Percentiles rank a stretch among this genome's conserved stretches.
Evolutionary conservation across 139 green algal species (phyloP).

Genomic region (Auxenochlorella pyrenoidosa): DNA sequence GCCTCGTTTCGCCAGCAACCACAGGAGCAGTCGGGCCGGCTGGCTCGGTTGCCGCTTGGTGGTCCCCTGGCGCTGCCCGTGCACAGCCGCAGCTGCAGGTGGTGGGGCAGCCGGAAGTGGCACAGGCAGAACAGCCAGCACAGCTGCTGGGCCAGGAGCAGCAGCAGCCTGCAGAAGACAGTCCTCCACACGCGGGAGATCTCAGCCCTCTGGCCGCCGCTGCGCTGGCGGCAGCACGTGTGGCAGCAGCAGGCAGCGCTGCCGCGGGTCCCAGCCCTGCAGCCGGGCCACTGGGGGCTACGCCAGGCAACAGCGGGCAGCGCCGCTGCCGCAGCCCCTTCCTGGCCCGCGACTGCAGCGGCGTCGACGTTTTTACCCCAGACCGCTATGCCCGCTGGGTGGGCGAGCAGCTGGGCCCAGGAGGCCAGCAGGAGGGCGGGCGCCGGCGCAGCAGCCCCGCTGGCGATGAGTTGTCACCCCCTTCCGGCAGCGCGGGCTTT

Average conservation of each 20-base stretch:
- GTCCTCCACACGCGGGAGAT: background rate
- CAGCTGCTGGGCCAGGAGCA: no score
- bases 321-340: constrained; percentile 24
- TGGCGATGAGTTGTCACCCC: background rate
- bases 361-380: background rate
- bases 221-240: background rate
- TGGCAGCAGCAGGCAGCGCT: background rate
- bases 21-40: background rate
- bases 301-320: background rate
- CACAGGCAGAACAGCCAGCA: no score
- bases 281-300: background rate
- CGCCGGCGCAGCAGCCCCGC: background rate
- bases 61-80: background rate
- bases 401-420: background rate
- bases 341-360: constrained; percentile 20
- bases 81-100: background rate
- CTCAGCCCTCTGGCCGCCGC: background rate
- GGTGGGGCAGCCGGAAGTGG: background rate
- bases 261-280: background rate
- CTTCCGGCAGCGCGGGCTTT: background rate
- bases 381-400: constrained; percentile 24
- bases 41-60: background rate
- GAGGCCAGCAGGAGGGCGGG: background rate
- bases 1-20: background rate
- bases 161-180: no score